A percentile compares a stretch with the other conserved stretches of the same genome.
Evolutionary conservation across 441 rosid genomes (phyloP).

Genomic region (Brassica hybrid): DNA sequence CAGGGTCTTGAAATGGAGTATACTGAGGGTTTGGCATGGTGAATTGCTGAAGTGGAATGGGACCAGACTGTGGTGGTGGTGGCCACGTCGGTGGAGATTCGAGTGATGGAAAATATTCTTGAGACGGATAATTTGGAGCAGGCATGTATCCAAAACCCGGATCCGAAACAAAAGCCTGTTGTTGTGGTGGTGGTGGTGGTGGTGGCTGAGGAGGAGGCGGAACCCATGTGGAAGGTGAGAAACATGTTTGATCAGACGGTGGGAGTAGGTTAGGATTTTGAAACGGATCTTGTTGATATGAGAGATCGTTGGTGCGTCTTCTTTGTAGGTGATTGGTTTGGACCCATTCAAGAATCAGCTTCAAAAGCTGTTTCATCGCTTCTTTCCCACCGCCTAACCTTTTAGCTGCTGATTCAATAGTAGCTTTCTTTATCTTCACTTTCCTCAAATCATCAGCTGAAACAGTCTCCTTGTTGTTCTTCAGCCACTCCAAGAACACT

Average conservation of each 20-base stretch:
- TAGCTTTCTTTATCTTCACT: slow-evolving; percentile 89
- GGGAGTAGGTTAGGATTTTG: slow-evolving; percentile 54
- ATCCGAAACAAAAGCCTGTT: slow-evolving; percentile 45
- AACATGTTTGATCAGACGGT: slow-evolving; percentile 39
- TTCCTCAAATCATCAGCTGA: slow-evolving; percentile 89
- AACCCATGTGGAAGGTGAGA: slow-evolving; percentile 48
- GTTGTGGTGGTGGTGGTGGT: slow-evolving; percentile 52
- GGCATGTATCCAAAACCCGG: slow-evolving; percentile 49
- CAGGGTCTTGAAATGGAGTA: slow-evolving; percentile 48
- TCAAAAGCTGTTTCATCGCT: slow-evolving; percentile 88
- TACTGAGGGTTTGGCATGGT: slow-evolving; percentile 47
- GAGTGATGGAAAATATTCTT: slow-evolving; percentile 57
- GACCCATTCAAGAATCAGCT: slow-evolving; percentile 95
- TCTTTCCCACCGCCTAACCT: slow-evolving; percentile 89
- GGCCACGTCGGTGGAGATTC: slow-evolving; percentile 71
- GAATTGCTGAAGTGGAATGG: slow-evolving; percentile 47
- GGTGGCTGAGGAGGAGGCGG: slow-evolving; percentile 42
- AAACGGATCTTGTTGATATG: slow-evolving; percentile 47
- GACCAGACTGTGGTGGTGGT: slow-evolving; percentile 29
- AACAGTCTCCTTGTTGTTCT: slow-evolving; percentile 75
- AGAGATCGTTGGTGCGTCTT: slow-evolving; percentile 45
- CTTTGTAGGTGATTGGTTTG: slow-evolving; percentile 79
- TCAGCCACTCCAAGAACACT: slow-evolving; percentile 91
- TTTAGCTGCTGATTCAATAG: slow-evolving; percentile 79
- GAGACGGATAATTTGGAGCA: slow-evolving; percentile 43